Evolutionary conservation across 768 basidiomycete species (phyloP), one percentile per base, ranked within the genome.

Genomic region (Naganishia onofrii): DNA sequence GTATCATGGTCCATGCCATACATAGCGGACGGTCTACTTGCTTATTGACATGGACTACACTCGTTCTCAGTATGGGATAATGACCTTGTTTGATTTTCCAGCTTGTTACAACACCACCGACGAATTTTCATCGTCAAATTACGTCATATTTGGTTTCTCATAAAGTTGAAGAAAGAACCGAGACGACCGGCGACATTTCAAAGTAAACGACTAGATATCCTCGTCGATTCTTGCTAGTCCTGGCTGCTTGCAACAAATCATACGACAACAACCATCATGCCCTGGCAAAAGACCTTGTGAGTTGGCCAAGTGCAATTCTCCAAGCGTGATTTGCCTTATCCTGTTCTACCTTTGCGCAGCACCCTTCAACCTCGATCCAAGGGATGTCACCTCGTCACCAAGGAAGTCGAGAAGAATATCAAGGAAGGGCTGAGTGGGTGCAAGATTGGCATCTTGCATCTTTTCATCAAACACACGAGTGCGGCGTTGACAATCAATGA

Each of bases 201-300:
- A 36, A n/a, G n/a, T 36, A 5, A 12, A 36, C 4, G 34, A 36
- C 34, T 5, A 36, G 34, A 36, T 36, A 42, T 17, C 7, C 42
- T 42, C 15, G 42, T 2, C 42, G 42, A 6, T 42, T 15, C 2
- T 42, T 42, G 15, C 42, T 42, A 17, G 9, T 42, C 13, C 15
- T 42, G 7, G 42, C 15, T 12, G 36, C 15, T 15, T 42, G 15
- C 42, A 42, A 2, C 10, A 23, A 15, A 3, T 15, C 31, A 4
- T 36, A 65, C 38, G 19, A 17, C 38, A 42, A 48, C n/a, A 12
- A 68, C 12, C 46, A 70, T 19, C 17, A 95, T 95, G 93, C 90
- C 87, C 68, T 94, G 92, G 92, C 93, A 94, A 79, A 91, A 87
- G 79, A 88, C 88, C 6, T 93, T 95, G 82, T 81, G 53, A 66